Base-by-base conservation (phyloP, 169 alveolate genomes). In the Plasmodium malariae region DNA sequence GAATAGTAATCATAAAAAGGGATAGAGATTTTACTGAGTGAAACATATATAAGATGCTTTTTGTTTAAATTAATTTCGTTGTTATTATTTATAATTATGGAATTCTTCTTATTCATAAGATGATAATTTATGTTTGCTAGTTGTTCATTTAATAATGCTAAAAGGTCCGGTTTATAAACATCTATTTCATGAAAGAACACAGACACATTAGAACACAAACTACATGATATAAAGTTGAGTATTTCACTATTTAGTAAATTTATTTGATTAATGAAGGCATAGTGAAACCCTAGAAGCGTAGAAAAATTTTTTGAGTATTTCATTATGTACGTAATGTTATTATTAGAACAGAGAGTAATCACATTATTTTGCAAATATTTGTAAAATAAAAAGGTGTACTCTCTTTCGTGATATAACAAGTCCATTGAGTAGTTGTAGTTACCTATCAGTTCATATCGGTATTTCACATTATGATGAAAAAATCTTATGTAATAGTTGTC, bases 251-350 rank as follows among this genome's bases (percentile, higher is more conserved):
- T 37, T 1, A 45, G 1, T n/a, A 78, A 1, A 34, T 54, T 32
- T 11, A 43, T 62, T 26, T 78, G 17, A 57, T 78, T 78, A n/a
- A 78, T 78, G 32, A 78, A 21, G 26, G 63, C 43, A 26, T 43
- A 62, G 17, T 78, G 74, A 78, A 62, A 78, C 2, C 89, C 89
- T 63, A 78, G 5, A n/a, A 78, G 69, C 30, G 36, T 36, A 11
- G 89, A 78, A 45, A 78, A 78, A 55, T 78, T 62, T 45, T 63
- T 60, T 9, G 70, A 43, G 55, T 45, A 36, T 30, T 37, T 48
- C 12, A 78, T 26, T 21, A 32, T 51, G 14, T 62, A 28, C 4
- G 63, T 9, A n/a, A n/a, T n/a, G 32, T 36, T 45, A 26, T 37
- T 78, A n/a, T 45, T 26, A 17, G 68, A 48, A n/a, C 57, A 69